phyloP scores from a whole-genome alignment of 108 stramenopile genomes.

The Nitzschia sp. region DNA sequence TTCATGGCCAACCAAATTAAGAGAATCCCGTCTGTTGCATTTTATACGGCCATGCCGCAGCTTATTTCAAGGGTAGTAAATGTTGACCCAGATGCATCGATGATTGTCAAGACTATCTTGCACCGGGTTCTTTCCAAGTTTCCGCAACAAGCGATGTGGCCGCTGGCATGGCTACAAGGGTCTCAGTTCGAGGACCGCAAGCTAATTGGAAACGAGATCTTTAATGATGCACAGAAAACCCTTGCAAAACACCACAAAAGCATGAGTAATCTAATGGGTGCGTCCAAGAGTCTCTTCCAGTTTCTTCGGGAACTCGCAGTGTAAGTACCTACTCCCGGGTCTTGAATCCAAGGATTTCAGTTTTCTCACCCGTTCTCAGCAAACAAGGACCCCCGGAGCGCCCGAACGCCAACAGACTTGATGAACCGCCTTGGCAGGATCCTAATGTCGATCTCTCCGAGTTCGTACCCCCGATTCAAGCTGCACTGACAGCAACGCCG shows the following conservation, averaged over 20 bases:
- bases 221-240: conserved; percentile 57
- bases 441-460: conserved; percentile 56
- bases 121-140: conserved; percentile 69
- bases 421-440: conserved; percentile 41
- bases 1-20: conserved; percentile 52
- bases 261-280: conserved; percentile 43
- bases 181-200: conserved; percentile 57
- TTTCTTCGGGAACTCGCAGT: conserved; percentile 66
- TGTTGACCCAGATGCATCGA: conserved; percentile 54
- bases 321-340: conserved; percentile 29
- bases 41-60: conserved; percentile 88
- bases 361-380: neutral
- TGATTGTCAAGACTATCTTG: conserved; percentile 64
- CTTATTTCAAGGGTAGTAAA: conserved; percentile 77
- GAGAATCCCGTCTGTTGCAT: conserved; percentile 63
- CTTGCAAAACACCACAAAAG: conserved; percentile 52
- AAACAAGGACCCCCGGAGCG: conserved; percentile 7
- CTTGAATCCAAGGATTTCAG: neutral
- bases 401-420: neutral
- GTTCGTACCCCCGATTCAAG: conserved; percentile 89
- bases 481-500: conserved; percentile 73
- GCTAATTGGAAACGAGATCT: conserved; percentile 74
- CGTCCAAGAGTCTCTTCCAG: conserved; percentile 60
- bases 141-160: conserved; percentile 88
- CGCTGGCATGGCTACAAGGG: conserved; percentile 78